Percentiles rank a stretch among this genome's conserved stretches.
Conservation (phyloP, 2,329 filamentous ascomycete genomes). For the Colletotrichum gloeosporioides region DNA sequence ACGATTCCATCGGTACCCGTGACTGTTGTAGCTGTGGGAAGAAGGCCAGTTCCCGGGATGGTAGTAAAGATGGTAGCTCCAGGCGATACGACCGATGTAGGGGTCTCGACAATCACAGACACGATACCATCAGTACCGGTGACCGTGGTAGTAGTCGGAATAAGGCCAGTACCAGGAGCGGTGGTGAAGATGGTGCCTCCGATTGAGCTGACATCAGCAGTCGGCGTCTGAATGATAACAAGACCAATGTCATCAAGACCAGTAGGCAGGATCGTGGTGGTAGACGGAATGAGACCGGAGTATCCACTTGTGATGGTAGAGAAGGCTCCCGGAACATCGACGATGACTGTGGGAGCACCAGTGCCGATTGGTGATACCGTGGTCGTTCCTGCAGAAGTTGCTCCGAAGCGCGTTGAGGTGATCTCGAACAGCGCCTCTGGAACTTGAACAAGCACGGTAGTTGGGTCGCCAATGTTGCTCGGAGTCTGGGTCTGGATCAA, state of each 20-base stretch:
- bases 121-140: neutral
- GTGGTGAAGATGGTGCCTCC: neutral
- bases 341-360: neutral
- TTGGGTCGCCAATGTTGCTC: neutral
- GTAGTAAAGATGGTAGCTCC: neutral
- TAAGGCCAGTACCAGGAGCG: neutral
- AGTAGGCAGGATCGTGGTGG: neutral
- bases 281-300: slow-evolving; percentile 1
- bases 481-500: neutral
- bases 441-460: slow-evolving; percentile 6
- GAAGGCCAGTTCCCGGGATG: neutral
- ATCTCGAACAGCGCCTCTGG: neutral
- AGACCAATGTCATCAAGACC: neutral
- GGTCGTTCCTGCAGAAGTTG: neutral
- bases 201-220: neutral
- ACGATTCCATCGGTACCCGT: neutral
- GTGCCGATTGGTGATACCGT: neutral
- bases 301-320: slow-evolving; percentile 6
- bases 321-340: neutral
- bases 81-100: neutral
- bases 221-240: neutral
- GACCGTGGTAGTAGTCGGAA: neutral
- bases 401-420: slow-evolving; percentile 5
- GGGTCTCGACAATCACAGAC: neutral
- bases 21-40: neutral